Evolutionary conservation across 352 stramenopile species (phyloP).

Genomic region (Pythium biforme): DNA sequence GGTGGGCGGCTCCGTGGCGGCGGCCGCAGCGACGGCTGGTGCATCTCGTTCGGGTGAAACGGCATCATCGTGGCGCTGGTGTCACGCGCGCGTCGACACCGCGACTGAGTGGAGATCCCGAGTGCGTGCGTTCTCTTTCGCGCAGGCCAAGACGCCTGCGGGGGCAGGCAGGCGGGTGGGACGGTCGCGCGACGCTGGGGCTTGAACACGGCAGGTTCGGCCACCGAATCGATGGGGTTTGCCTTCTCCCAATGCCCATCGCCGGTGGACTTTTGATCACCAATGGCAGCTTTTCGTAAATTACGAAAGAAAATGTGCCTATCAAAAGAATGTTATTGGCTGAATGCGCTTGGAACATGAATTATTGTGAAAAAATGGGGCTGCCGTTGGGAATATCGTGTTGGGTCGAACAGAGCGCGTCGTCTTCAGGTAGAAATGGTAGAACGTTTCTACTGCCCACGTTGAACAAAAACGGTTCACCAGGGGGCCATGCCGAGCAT

Average conservation of each 20-base stretch:
- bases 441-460: no score
- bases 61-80: slow-evolving; percentile 19
- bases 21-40: slow-evolving; percentile 15
- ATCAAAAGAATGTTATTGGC: slow-evolving; percentile 19
- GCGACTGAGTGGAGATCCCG: neutral
- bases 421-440: no score
- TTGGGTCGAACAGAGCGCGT: no score
- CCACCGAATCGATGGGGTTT: neutral
- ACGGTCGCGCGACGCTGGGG: neutral
- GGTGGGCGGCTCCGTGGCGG: slow-evolving; percentile 18
- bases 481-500: no score
- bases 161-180: no score
- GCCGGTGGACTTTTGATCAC: slow-evolving; percentile 14
- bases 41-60: slow-evolving; percentile 25
- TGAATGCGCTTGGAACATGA: slow-evolving; percentile 16
- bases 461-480: no score
- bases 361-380: neutral
- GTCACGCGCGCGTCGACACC: neutral
- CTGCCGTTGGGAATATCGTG: no score
- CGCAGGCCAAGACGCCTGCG: no score
- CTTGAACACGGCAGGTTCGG: slow-evolving; percentile 16
- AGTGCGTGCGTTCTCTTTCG: no score
- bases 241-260: slow-evolving; percentile 24
- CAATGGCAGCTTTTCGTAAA: slow-evolving; percentile 3
- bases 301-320: neutral